A percentile compares a stretch with the other conserved stretches of the same genome.
phyloP scores from a whole-genome alignment of 1,284 basidiomycete genomes.

The Tilletiopsis washingtonensis region DNA sequence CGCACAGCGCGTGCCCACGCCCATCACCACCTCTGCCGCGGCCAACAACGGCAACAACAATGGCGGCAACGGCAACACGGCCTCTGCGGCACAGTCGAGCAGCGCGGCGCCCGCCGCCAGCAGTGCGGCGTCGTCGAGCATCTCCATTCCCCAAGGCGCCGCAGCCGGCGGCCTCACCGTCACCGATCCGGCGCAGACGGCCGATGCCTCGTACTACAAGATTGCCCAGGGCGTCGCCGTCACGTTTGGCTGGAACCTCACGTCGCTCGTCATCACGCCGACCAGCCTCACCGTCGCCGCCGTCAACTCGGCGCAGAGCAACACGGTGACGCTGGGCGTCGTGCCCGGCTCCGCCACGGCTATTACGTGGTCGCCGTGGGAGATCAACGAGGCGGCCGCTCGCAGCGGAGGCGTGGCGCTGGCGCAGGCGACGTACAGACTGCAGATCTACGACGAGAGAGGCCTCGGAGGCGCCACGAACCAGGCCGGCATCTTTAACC shows the following conservation, averaged over 20 bases:
- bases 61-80: not conserved
- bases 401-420: constrained; percentile 28
- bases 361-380: constrained; percentile 42
- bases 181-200: constrained; percentile 40
- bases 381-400: constrained; percentile 28
- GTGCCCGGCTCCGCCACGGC: constrained; percentile 32
- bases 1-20: not conserved
- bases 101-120: not conserved
- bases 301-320: constrained; percentile 36
- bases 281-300: constrained; percentile 33
- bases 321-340: constrained; percentile 40
- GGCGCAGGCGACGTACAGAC: constrained; percentile 39
- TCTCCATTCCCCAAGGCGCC: constrained; percentile 28
- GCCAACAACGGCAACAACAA: not conserved
- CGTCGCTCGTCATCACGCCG: constrained; percentile 34
- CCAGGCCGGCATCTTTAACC: constrained; percentile 23
- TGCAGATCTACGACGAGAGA: constrained; percentile 41
- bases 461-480: constrained; percentile 10
- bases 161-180: constrained; percentile 40
- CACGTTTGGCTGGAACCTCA: constrained; percentile 47
- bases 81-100: not conserved
- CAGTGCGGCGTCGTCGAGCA: constrained; percentile 3
- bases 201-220: constrained; percentile 44
- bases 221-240: constrained; percentile 36
- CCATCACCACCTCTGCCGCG: not conserved